Conservation (phyloP, 306 rosid genomes). For the Quercus bicolor region DNA sequence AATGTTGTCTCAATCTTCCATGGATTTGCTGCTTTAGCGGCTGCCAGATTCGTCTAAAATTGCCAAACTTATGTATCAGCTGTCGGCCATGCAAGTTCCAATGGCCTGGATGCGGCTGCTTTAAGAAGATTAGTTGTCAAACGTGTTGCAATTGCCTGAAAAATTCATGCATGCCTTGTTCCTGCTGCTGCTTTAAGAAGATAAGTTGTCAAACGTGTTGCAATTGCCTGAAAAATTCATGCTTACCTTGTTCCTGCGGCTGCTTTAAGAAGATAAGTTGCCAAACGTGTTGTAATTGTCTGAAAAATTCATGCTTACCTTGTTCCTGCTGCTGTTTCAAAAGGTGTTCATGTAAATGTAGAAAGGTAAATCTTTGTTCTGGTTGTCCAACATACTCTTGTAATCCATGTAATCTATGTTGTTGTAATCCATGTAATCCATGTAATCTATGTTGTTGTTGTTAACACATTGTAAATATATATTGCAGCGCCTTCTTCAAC, state of each 20-base stretch:
- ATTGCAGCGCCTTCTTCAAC: no score
- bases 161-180: not conserved
- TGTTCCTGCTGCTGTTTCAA: not conserved
- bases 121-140: conserved; percentile 14
- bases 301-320: not conserved
- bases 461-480: no score
- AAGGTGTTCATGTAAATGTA: conserved; percentile 2
- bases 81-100: conserved; percentile 21
- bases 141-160: conserved; percentile 17
- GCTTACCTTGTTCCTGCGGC: not conserved
- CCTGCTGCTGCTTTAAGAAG: conserved; percentile 20
- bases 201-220: conserved; percentile 17
- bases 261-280: conserved; percentile 15
- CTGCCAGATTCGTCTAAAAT: conserved; percentile 17
- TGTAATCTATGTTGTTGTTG: not conserved
- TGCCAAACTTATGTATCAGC: conserved; percentile 7
- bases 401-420: not conserved
- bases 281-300: conserved; percentile 18
- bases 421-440: not conserved
- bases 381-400: not conserved
- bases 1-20: conserved; percentile 10
- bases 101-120: conserved; percentile 11
- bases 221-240: not conserved
- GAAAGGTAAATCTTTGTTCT: not conserved
- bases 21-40: conserved; percentile 24